Base-by-base conservation (phyloP, 768 basidiomycete genomes). In the Mycena kentingensis region DNA sequence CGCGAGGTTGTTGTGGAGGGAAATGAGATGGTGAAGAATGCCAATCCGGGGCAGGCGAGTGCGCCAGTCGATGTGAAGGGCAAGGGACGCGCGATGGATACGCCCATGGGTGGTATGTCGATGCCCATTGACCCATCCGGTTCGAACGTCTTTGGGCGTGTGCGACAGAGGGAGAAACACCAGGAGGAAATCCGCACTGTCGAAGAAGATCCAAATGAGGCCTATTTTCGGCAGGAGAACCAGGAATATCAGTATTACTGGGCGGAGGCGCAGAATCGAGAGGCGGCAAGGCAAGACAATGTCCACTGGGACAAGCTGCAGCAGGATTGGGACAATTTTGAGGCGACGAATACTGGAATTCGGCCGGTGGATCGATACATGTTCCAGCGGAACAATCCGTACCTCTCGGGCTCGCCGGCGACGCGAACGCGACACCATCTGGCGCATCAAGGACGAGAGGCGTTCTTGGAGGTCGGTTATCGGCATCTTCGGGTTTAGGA, bases 331-430 rank as follows among this genome's bases (percentile, higher is more conserved):
- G 92, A 95, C 60, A 70, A 70, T 3, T 90, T 89, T 50, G 91
- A 93, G 65, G 89, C 88, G 1, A 88, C 85, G 5, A 65, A 82
- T 1, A 67, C 78, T 0, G 90, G 89, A 0, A 77, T 93, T 49
- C 77, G 74, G 58, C 76, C 76, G 10, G 67, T 86, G 12, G 60
- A 67, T 18, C 68, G 67, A 50, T 94, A 94, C 67, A 79, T 78
- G 60, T 94, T 94, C 70, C 88, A 88, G 68, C 60, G 68, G 21
- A 81, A 84, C 61, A 94, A 93, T 63, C 91, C 91, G 13, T 94
- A 93, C 69, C 60, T 90, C 21, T 64, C 81, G 12, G 80, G 85
- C 51, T 76, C 77, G 31, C 73, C 76, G 2, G 75, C 82, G 25
- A 73, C 69, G n/a, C n/a, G n/a, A 51, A 83, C 83, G 26, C 77